These are phyloP conservation scores for Xerocomus minutiporus DNA, from an alignment of 1,284 basidiomycete genomes.

Conservation along the genomic window DNA sequence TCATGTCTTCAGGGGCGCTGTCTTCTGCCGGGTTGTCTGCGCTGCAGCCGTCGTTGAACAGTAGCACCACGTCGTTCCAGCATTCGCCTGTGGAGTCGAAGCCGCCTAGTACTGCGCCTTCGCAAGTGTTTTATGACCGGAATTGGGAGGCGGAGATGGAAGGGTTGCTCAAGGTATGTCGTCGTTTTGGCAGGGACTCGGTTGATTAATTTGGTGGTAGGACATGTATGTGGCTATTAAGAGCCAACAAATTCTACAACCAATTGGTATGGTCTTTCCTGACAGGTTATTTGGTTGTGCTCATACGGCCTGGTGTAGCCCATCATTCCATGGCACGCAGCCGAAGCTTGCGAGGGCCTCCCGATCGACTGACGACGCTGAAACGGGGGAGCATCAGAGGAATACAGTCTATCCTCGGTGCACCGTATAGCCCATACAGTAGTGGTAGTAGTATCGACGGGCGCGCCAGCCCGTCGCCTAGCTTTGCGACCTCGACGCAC, in stretches of 20 bases:
- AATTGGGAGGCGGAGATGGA: slow-evolving; percentile 87
- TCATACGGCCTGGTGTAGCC: slow-evolving; percentile 47
- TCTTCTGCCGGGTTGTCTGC: slow-evolving; percentile 35
- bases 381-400: slow-evolving; percentile 89
- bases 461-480: slow-evolving; percentile 79
- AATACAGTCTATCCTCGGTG: slow-evolving; percentile 69
- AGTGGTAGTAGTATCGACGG: slow-evolving; percentile 81
- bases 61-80: slow-evolving; percentile 39
- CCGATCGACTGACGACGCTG: slow-evolving; percentile 70
- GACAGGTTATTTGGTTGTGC: slow-evolving; percentile 48
- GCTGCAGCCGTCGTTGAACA: slow-evolving; percentile 33
- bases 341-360: slow-evolving; percentile 61
- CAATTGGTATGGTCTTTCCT: slow-evolving; percentile 44
- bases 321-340: slow-evolving; percentile 49
- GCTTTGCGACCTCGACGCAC: slow-evolving; percentile 69
- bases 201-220: slow-evolving; percentile 36
- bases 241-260: slow-evolving; percentile 86
- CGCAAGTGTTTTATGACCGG: slow-evolving; percentile 50
- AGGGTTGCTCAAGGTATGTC: slow-evolving; percentile 68
- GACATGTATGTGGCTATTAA: slow-evolving; percentile 95
- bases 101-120: slow-evolving; percentile 29
- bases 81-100: slow-evolving; percentile 42
- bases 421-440: slow-evolving; percentile 68
- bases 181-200: background rate
- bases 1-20: slow-evolving; percentile 39